These are phyloP conservation scores for Babesia sp. DNA, from an alignment of 169 alveolate species.

Conservation along the genomic window DNA sequence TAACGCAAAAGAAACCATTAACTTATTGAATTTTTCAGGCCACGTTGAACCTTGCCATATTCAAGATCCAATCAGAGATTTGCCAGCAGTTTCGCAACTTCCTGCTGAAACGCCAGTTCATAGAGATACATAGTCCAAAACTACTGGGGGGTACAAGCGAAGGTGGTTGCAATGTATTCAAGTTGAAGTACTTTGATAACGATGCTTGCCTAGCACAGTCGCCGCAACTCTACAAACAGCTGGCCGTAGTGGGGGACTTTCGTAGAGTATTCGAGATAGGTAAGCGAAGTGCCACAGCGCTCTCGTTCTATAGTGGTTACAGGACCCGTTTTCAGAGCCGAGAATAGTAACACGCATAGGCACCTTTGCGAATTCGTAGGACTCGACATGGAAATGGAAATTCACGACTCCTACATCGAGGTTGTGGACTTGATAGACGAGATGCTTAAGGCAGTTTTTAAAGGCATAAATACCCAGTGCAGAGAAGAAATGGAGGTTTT, in stretches of 20 bases:
- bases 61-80: conserved; percentile 91
- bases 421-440: conserved; percentile 91
- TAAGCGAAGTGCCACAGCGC: background rate
- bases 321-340: conserved; percentile 99
- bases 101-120: conserved; percentile 86
- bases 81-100: conserved; percentile 91
- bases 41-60: conserved; percentile 83
- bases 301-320: background rate
- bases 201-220: conserved; percentile 94
- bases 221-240: conserved; percentile 99
- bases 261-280: conserved; percentile 98
- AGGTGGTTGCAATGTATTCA: conserved; percentile 98
- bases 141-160: conserved; percentile 98
- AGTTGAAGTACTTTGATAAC: conserved; percentile 90
- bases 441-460: conserved; percentile 88
- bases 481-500: conserved; percentile 66
- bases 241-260: conserved; percentile 96
- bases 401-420: conserved; percentile 94
- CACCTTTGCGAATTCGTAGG: conserved; percentile 99
- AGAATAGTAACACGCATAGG: conserved; percentile 97
- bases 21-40: conserved; percentile 8
- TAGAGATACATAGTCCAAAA: conserved; percentile 99
- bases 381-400: conserved; percentile 96
- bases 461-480: conserved; percentile 81
- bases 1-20: conserved; percentile 13